Base-by-base conservation (phyloP, 495 filamentous ascomycete genomes). In the Aspergillus diversus region DNA sequence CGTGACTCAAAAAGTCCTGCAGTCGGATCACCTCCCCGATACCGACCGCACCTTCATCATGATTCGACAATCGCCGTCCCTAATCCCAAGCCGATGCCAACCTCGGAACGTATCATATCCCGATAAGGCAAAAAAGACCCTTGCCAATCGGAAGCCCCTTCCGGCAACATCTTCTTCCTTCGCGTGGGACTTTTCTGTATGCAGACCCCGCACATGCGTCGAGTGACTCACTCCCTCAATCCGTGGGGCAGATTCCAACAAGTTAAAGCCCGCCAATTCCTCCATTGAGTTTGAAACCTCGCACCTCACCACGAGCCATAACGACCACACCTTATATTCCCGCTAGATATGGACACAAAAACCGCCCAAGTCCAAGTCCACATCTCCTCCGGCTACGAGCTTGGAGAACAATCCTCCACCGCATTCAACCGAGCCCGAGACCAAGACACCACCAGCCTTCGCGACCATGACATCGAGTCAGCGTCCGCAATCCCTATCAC, bases 331-430 rank as follows among this genome's bases (percentile, higher is more conserved):
- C 21, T 27, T 27, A 27, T 27, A 1, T 27, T 27, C 21, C 2
- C 21, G 21, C 21, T 27, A 27, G 37, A 39, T 4, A 43, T 43
- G 39, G 8, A 43, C 11, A 43, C 39, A 11, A 43, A 43, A 43
- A 13, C 39, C 39, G 5, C 39, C 21, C 21, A 27, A 27, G 21
- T 27, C 21, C 21, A 27, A 6, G 39, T 11, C n/a, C 39, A 43
- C 5, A 43, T 43, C 48, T 33, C 21, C 21, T 27, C 58, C 5
- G 48, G 49, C 33, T 54, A 54, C 16, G 58, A 60, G 35, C 49
- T 60, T n/a, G 17, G 17, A 5, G 58, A 60, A 16, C 16, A 27
- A 27, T 27, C 58, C 12, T 60, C 58, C 16, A 33, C 16, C 1
- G 21, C 21, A 27, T 27, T 17, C 49, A 7, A 17, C 42, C 58